Evolutionary conservation across 2,329 filamentous ascomycete species (phyloP), one percentile per base, ranked within the genome.

Genomic region (Ophiostoma perfectum): DNA sequence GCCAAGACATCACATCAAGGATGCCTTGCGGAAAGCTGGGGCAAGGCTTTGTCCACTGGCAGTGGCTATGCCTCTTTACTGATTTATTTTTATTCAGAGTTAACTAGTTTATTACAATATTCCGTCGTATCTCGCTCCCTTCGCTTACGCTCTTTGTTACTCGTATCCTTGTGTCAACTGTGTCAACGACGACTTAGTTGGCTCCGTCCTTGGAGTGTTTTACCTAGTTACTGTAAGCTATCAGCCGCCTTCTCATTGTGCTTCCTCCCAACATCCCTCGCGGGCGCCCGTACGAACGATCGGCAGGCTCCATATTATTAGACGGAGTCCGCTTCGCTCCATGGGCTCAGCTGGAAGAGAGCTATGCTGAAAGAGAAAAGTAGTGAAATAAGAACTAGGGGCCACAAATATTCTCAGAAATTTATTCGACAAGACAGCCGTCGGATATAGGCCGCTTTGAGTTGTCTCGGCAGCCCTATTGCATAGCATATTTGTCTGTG

Each of bases 111-210:
- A 27, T 55, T 55, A 27, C 12, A 27, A 4, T 0, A 47, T 36
- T 27, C 9, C 16, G 18, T 27, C 27, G 14, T 55, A 27, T 27
- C 49, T 55, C 49, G 49, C 49, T 8, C 27, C n/a, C 7, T n/a
- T 55, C 49, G 49, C n/a, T 55, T 55, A 27, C 49, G 49, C 18
- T 55, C 49, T 27, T 55, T 55, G 49, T 27, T 55, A 55, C 49
- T 7, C n/a, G 4, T 55, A 36, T 6, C 8, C 27, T 27, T 55
- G 47, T 6, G 18, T 16, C 45, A 27, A n/a, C 49, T 27, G 27
- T 27, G 27, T 27, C 27, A 27, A 27, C 27, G 27, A 27, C 27
- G 27, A 27, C 27, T 27, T 27, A 27, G 27, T 27, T 55, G n/a
- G 49, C 18, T 18, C 18, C 27, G n/a, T 4, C 18, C 18, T n/a